phyloP scores from a whole-genome alignment of 2,329 filamentous ascomycete genomes.

The Neospermospora avenae region DNA sequence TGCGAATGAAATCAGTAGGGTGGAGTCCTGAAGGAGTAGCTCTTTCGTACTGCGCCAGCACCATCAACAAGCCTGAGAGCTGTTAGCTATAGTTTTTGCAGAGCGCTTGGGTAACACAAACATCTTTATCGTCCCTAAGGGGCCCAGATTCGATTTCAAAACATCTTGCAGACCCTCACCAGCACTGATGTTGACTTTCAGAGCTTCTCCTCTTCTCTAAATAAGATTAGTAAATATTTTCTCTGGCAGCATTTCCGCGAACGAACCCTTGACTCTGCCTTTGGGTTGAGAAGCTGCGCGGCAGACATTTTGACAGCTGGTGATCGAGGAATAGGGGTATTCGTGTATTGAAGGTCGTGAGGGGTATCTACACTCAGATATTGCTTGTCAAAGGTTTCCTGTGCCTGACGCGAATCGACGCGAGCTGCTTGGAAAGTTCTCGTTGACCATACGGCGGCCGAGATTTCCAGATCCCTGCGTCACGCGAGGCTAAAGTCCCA shows the following conservation, averaged over 20 bases:
- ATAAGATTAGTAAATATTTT: conserved; percentile 33
- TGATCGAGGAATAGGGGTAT: conserved; percentile 15
- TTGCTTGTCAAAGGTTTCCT: conserved; percentile 21
- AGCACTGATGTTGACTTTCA: conserved; percentile 94
- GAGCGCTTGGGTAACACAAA: conserved; percentile 37
- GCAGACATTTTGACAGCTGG: conserved; percentile 70
- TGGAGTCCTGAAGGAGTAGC: conserved; percentile 13
- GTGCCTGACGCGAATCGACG: conserved; percentile 22
- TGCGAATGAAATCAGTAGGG: conserved; percentile 38
- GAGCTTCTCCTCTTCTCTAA: conserved; percentile 92
- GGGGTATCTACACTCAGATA: conserved; percentile 9
- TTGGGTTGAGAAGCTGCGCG: conserved; percentile 96
- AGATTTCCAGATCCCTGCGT: background rate
- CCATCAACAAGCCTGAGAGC: conserved; percentile 62
- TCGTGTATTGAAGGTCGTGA: conserved; percentile 9
- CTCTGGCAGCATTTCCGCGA: conserved; percentile 20
- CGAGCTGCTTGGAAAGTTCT: conserved; percentile 5
- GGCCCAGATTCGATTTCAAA: conserved; percentile 92
- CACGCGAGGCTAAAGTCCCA: conserved; percentile 5
- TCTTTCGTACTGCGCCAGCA: conserved; percentile 57
- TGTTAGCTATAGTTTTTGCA: conserved; percentile 25
- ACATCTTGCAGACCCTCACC: conserved; percentile 94
- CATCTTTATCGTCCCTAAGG: conserved; percentile 96
- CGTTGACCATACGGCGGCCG: conserved; percentile 12
- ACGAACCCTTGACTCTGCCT: conserved; percentile 93